Conservation (phyloP, 805 yeast genomes). For the Starmerella gropengiesseri region DNA sequence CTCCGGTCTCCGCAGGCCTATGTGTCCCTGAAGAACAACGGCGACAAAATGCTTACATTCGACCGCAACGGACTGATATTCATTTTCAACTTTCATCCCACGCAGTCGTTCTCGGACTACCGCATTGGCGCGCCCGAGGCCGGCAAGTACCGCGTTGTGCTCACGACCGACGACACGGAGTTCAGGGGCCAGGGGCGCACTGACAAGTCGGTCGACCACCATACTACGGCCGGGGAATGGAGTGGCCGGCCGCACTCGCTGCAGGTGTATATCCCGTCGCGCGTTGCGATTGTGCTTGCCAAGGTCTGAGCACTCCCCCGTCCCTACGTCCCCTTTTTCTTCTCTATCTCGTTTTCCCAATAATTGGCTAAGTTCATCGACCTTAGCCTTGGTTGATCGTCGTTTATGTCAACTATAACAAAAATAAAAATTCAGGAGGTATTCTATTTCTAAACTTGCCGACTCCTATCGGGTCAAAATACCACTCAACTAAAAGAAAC, state of each 20-base stretch:
- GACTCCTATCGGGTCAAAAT: too few relatives aligned
- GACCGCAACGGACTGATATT: conserved; percentile 81
- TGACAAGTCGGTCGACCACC: conserved; percentile 43
- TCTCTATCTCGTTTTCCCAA: not conserved
- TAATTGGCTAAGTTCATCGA: too few relatives aligned
- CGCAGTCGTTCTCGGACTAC: conserved; percentile 72
- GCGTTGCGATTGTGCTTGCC: conserved; percentile 54
- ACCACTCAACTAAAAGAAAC: too few relatives aligned
- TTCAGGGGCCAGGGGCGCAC: conserved; percentile 79
- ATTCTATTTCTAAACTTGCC: too few relatives aligned
- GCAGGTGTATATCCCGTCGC: conserved; percentile 70
- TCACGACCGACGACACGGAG: conserved; percentile 58
- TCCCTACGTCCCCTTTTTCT: not conserved
- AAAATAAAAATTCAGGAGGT: not conserved
- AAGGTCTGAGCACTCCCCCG: not conserved
- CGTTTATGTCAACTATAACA: too few relatives aligned
- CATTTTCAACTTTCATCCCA: conserved; percentile 83
- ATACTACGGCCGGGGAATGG: conserved; percentile 71
- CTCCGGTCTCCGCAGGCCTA: conserved; percentile 65
- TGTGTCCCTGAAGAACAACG: conserved; percentile 76
- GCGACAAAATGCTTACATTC: conserved; percentile 77
- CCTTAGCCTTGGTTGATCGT: too few relatives aligned
- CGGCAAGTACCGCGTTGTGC: conserved; percentile 63
- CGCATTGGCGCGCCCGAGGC: conserved; percentile 77
- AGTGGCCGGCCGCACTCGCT: conserved; percentile 64